Evolutionary conservation across 768 basidiomycete genomes (phyloP), one percentile per base, ranked within the genome.

Genomic region (Sistotremastrum niveocremeum): DNA sequence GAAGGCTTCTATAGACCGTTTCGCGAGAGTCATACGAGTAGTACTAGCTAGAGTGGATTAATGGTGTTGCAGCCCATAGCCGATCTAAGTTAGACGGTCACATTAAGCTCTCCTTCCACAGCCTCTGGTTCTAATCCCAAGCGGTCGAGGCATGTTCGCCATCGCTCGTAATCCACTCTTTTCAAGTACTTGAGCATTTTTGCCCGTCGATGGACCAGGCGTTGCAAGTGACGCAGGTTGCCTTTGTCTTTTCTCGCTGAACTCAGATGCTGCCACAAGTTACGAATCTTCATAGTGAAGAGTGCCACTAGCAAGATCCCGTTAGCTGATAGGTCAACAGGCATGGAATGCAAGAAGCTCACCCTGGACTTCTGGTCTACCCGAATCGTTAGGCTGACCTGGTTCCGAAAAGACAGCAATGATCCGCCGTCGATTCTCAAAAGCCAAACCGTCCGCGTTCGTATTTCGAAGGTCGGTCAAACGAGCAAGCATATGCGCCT

Each of bases 361-460:
- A 89, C 93, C 89, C 73, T 95, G 93, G 0, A 95, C 91, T 57
- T 90, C 88, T 2, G 86, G 72, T 37, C 84, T 69, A 37, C 91
- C 93, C 0, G 90, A 69, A 60, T 93, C 85, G 48, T 72, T 76
- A 28, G 72, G 72, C 51, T 75, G 81, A 43, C 69, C 70, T 0
- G 73, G 70, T 5, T 71, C 67, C 1, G 91, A 94, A 64, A 98
- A 97, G 31, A 74, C 78, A 9, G 65, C 64, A 31, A 95, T 69
- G 50, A 91, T 82, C 50, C 89, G 71, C 57, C 77, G 69, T 49
- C 84, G 70, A 60, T 95, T 97, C 64, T 90, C 87, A 55, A 73
- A 86, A 43, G 85, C 77, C 50, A 97, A 79, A n/a, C 88, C 89
- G 32, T 64, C 68, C 31, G 88, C 84, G 53, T 84, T 86, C 11